Evolutionary conservation across 192 early-diverging fungal genomes (phyloP).

Genomic region (Coemansia sp.): DNA sequence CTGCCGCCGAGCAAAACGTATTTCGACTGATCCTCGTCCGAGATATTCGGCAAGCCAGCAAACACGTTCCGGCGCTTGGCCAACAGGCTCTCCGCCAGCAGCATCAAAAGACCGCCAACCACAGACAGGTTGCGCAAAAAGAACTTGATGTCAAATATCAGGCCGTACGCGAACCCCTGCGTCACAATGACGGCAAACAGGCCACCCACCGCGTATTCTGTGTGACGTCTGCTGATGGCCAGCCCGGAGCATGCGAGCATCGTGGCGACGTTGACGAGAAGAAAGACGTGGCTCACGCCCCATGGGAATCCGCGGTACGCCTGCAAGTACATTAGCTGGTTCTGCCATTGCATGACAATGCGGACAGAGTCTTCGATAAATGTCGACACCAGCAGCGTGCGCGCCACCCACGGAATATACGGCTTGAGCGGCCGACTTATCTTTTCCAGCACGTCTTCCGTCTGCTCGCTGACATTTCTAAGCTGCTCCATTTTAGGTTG

Average conservation of each 20-base stretch:
- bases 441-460: constrained; percentile 76
- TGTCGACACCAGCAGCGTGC: constrained; percentile 93
- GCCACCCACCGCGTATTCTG: constrained; percentile 78
- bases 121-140: constrained; percentile 94
- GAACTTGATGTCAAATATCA: constrained; percentile 86
- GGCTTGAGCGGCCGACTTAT: constrained; percentile 84
- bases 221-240: constrained; percentile 78
- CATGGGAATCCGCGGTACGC: constrained; percentile 76
- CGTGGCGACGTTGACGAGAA: constrained; percentile 75
- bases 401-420: constrained; percentile 82
- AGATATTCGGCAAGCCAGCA: constrained; percentile 82
- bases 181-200: constrained; percentile 78
- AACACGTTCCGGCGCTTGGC: constrained; percentile 72
- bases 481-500: constrained; percentile 50
- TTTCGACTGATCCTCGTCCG: constrained; percentile 79
- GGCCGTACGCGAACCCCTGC: constrained; percentile 92
- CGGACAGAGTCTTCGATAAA: constrained; percentile 93
- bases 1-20: constrained; percentile 93
- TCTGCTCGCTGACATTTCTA: constrained; percentile 52
- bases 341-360: constrained; percentile 83
- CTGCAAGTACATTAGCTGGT: constrained; percentile 85
- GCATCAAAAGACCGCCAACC: constrained; percentile 89
- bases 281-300: constrained; percentile 82
- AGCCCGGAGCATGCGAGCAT: constrained; percentile 84
- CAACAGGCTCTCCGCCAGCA: constrained; percentile 77